phyloP scores from a whole-genome alignment of 208 protist species.

The Endotrypanum monterogeii region DNA sequence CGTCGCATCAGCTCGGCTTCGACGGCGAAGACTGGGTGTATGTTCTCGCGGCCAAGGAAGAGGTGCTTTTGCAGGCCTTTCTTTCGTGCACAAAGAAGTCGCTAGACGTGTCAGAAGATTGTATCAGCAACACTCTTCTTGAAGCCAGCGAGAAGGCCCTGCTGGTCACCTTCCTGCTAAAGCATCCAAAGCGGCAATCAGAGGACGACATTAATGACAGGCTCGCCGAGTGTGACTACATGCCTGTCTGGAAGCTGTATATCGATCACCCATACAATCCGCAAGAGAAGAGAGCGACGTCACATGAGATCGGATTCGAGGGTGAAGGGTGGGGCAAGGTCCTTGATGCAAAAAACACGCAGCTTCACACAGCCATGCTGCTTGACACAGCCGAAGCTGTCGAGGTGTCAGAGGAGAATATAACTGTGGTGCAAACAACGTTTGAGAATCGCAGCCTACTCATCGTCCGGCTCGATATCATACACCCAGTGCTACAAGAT shows the following conservation, averaged over 20 bases:
- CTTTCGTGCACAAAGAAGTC: constrained; percentile 24
- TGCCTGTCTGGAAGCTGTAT: constrained; percentile 56
- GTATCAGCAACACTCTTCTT: constrained; percentile 43
- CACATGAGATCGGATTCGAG: constrained; percentile 52
- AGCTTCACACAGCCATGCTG: constrained; percentile 46
- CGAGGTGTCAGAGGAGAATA: constrained; percentile 32
- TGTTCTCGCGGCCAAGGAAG: constrained; percentile 34
- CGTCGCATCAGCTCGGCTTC: constrained; percentile 66
- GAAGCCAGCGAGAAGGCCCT: constrained; percentile 29
- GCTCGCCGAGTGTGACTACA: constrained; percentile 48
- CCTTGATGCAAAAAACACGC: constrained; percentile 33
- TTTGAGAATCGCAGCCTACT: constrained; percentile 37
- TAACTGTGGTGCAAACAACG: constrained; percentile 26
- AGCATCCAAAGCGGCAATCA: constrained; percentile 45
- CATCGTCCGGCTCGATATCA: constrained; percentile 31
- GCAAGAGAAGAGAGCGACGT: constrained; percentile 28
- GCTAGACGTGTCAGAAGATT: constrained; percentile 33
- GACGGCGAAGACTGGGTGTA: constrained; percentile 74
- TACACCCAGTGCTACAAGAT: constrained; percentile 41
- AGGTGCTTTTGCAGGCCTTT: constrained; percentile 37
- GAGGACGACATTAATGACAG: constrained; percentile 35
- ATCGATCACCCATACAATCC: constrained; percentile 39
- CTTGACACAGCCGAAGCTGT: constrained; percentile 47
- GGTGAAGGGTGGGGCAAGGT: constrained; percentile 65
- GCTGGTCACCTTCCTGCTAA: constrained; percentile 39